Evolutionary conservation across 352 stramenopile species (phyloP), one percentile per base, ranked within the genome.

Genomic region (Pythium aphanidermatum): DNA sequence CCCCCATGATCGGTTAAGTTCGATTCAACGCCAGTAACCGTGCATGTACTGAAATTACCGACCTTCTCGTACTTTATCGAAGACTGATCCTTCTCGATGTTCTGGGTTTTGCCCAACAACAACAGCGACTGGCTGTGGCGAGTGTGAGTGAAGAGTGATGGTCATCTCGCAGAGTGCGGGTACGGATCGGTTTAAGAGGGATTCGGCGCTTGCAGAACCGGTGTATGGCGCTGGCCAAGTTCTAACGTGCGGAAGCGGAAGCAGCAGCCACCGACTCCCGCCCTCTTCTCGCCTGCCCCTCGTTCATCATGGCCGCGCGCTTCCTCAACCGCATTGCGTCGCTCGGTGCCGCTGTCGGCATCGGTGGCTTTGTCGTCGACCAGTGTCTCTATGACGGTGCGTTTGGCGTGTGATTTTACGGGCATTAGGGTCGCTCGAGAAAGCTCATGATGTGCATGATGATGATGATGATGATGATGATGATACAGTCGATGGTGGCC

Each of bases 401-500:
- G 77, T 74, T 34, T n/a, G n/a, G n/a, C n/a, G n/a, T n/a, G n/a
- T n/a, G n/a, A n/a, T n/a, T n/a, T n/a, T n/a, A n/a, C n/a, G n/a
- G n/a, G n/a, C n/a, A n/a, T n/a, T n/a, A n/a, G n/a, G n/a, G n/a
- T n/a, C n/a, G n/a, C n/a, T n/a, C n/a, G n/a, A n/a, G n/a, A n/a
- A n/a, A n/a, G n/a, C n/a, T n/a, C 10, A 11, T 38, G 7, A 19
- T 38, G 14, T 52, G 16, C 13, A 47, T 25, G 21, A 44, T 62
- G 23, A 53, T 43, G 36, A 30, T 29, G 29, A 42, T 38, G 19
- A 11, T 23, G 47, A 32, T 39, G 17, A 4, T 34, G n/a, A 17
- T 26, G 17, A 29, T 20, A 24, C 52, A 96, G 97, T 99, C 24
- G 96, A 99, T 58, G 97, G 95, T 30, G 97, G 97, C 44, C 86